Percentiles rank a stretch among this genome's conserved stretches.
Evolutionary conservation across 148 eudicot species (phyloP).

Genomic region (Nyssa sinensis): DNA sequence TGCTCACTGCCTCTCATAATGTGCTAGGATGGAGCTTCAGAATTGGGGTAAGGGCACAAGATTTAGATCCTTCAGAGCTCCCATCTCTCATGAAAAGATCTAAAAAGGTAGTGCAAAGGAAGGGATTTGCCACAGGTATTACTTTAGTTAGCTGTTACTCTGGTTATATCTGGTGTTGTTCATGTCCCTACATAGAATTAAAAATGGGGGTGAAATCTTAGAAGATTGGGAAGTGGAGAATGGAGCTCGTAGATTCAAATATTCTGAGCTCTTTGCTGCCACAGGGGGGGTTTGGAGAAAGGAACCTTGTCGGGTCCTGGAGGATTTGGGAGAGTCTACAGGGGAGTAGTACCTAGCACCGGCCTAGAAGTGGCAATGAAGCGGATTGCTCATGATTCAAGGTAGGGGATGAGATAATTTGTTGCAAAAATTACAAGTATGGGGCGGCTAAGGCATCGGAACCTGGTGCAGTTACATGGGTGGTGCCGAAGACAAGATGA

Average conservation of each 20-base stretch:
- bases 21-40: constrained; percentile 21
- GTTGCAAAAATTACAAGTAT: constrained; percentile 17
- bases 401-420: constrained; percentile 21
- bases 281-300: constrained; percentile 17
- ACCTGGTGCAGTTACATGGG: constrained; percentile 19
- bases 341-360: constrained; percentile 16
- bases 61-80: constrained; percentile 18
- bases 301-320: constrained; percentile 15
- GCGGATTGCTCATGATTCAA: constrained; percentile 19
- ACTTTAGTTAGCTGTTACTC: constrained; percentile 9
- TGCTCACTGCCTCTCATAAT: constrained; percentile 6
- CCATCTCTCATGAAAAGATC: constrained; percentile 1
- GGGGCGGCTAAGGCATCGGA: constrained; percentile 16
- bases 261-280: constrained; percentile 15
- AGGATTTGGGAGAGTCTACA: constrained; percentile 23
- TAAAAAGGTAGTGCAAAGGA: neutral
- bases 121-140: constrained; percentile 11
- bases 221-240: constrained; percentile 23
- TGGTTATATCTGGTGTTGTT: constrained; percentile 5
- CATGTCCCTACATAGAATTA: neutral
- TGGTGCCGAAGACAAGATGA: constrained; percentile 20
- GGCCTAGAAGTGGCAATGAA: constrained; percentile 26
- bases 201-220: neutral
- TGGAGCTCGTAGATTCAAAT: constrained; percentile 23
- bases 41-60: constrained; percentile 15